These are phyloP conservation scores for Lignosus rhinocerotis DNA, from an alignment of 1,284 basidiomycete species.

Conservation along the genomic window DNA sequence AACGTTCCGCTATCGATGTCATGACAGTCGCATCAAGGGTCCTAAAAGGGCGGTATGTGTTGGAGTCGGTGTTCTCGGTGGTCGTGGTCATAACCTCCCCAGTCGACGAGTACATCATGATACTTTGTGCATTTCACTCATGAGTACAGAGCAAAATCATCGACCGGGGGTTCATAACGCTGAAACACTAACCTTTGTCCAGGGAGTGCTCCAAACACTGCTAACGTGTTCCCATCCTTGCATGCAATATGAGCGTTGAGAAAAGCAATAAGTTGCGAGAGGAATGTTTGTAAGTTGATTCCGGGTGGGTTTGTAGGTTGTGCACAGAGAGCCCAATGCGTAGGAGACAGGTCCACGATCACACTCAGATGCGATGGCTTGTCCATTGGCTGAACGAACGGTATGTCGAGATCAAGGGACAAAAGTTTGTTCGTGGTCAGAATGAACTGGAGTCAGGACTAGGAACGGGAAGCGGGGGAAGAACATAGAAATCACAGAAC, in stretches of 20 bases:
- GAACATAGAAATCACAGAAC: no score
- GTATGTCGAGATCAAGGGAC: no score
- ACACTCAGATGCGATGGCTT: slow-evolving; percentile 75
- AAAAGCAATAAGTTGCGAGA: slow-evolving; percentile 85
- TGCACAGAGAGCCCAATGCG: slow-evolving; percentile 76
- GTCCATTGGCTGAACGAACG: slow-evolving; percentile 35
- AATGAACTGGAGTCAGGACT: neutral
- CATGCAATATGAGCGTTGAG: slow-evolving; percentile 91
- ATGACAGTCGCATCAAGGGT: slow-evolving; percentile 70
- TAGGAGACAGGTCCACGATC: slow-evolving; percentile 80
- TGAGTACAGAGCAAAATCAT: neutral
- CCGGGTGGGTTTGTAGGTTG: slow-evolving; percentile 47
- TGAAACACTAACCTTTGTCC: slow-evolving; percentile 67
- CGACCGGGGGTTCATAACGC: slow-evolving; percentile 4
- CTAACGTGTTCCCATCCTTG: slow-evolving; percentile 89
- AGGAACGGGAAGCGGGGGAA: no score
- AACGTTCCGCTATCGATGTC: slow-evolving; percentile 59
- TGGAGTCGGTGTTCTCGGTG: slow-evolving; percentile 58
- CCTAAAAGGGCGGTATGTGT: slow-evolving; percentile 84
- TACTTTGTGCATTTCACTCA: slow-evolving; percentile 41
- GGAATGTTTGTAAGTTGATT: slow-evolving; percentile 65
- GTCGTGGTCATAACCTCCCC: slow-evolving; percentile 39
- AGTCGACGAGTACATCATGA: slow-evolving; percentile 75
- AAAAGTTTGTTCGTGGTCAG: neutral
- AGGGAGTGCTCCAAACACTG: slow-evolving; percentile 88